A percentile compares a stretch with the other conserved stretches of the same genome.
These are phyloP conservation scores for Cryptococcus hybrid DNA, from an alignment of 1,284 basidiomycete genomes.

Conservation along the genomic window DNA sequence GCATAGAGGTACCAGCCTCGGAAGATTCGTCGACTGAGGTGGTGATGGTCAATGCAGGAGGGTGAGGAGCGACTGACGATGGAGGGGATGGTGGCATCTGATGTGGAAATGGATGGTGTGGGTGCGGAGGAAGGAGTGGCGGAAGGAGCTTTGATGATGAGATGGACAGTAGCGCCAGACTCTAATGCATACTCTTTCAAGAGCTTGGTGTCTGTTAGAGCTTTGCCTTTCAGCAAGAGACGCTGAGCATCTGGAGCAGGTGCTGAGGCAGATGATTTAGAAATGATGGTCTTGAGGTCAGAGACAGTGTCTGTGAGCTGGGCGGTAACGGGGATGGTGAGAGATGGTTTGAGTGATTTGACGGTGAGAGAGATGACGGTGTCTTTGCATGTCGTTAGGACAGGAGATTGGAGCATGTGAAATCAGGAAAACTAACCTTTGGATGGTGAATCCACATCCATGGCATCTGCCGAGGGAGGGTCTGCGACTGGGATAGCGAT, in stretches of 20 bases:
- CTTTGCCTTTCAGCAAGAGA: slow-evolving; percentile 87
- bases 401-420: too few relatives aligned
- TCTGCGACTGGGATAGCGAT: slow-evolving; percentile 55
- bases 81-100: slow-evolving; percentile 18
- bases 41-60: slow-evolving; percentile 51
- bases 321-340: slow-evolving; percentile 64
- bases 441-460: slow-evolving; percentile 29
- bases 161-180: slow-evolving; percentile 72
- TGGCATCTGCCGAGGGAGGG: slow-evolving; percentile 27
- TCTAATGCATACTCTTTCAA: slow-evolving; percentile 82
- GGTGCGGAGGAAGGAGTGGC: slow-evolving; percentile 8
- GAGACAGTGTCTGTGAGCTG: slow-evolving; percentile 75
- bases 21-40: slow-evolving; percentile 49
- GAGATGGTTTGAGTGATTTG: slow-evolving; percentile 85
- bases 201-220: slow-evolving; percentile 77
- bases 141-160: slow-evolving; percentile 71
- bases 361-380: slow-evolving; percentile 66
- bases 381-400: slow-evolving; percentile 9
- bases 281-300: slow-evolving; percentile 69
- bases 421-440: slow-evolving; percentile 21
- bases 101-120: slow-evolving; percentile 13
- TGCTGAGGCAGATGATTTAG: slow-evolving; percentile 57
- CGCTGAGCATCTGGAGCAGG: slow-evolving; percentile 73
- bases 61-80: slow-evolving; percentile 33
- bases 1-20: slow-evolving; percentile 17